Percentiles rank a stretch among this genome's conserved stretches.
Conservation (phyloP, 371 early-diverging fungal genomes). For the Phascolomyces articulosus region DNA sequence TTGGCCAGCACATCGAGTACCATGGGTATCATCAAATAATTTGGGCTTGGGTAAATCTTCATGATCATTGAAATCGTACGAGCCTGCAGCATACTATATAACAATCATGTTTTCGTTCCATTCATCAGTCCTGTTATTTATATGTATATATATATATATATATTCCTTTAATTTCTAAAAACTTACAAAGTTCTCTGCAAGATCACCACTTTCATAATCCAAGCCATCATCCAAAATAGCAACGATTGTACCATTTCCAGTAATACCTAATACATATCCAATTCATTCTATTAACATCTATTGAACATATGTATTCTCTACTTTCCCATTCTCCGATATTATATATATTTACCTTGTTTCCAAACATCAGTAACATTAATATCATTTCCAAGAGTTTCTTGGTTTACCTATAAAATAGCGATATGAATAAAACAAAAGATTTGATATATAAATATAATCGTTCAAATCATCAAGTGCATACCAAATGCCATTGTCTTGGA, state of each 20-base stretch:
- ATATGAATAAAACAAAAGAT: neutral
- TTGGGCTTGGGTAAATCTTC: constrained; percentile 76
- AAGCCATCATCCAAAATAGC: constrained; percentile 96
- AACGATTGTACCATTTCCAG: constrained; percentile 85
- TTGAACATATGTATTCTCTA: too few relatives aligned
- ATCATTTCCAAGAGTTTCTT: constrained; percentile 71
- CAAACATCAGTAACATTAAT: constrained; percentile 94
- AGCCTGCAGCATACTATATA: constrained; percentile 76
- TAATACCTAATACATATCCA: constrained; percentile 57
- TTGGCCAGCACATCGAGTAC: constrained; percentile 97
- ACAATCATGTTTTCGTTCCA: neutral
- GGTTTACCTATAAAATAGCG: constrained; percentile 64
- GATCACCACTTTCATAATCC: constrained; percentile 83
- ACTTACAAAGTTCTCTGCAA: constrained; percentile 88
- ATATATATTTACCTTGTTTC: constrained; percentile 67
- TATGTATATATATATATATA: too few relatives aligned
- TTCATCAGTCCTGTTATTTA: neutral
- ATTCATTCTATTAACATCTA: too few relatives aligned
- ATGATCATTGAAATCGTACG: constrained; percentile 93
- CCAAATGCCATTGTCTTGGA: constrained; percentile 82
- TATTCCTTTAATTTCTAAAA: neutral
- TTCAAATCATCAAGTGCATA: constrained; percentile 26
- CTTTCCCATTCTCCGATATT: too few relatives aligned
- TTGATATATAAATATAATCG: too few relatives aligned
- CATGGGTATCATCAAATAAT: constrained; percentile 86